Evolutionary conservation across 2,329 filamentous ascomycete species (phyloP), one percentile per base, ranked within the genome.

Genomic region (Zymoseptoria pseudotritici): DNA sequence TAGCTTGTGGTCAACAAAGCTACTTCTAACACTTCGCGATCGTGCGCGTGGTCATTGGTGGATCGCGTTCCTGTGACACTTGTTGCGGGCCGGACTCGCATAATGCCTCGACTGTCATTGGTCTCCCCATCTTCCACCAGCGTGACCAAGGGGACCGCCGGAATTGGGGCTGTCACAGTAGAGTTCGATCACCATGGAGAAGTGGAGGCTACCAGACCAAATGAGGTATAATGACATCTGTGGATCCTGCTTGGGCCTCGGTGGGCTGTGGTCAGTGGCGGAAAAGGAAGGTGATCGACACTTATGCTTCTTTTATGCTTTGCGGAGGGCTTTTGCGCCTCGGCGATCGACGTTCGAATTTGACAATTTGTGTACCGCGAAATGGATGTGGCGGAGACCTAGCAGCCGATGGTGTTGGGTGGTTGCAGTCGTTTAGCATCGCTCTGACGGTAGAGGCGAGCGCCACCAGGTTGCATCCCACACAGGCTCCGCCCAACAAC

Each of bases 291-390:
- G 50, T 55, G 58, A 63, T 63, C 61, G 51, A 22, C 61, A 46
- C 21, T 57, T 57, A 59, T 58, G 55, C 61, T 61, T 63, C 20
- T 51, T 46, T 58, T 57, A 57, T n/a, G 49, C 26, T 62, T 59
- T 19, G 10, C 7, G 36, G 10, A 53, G 36, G 22, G n/a, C 7
- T 19, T 53, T n/a, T 22, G 54, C 56, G 54, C 57, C 57, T 62
- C 60, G 60, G 57, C 31, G 50, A 29, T 60, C 52, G 58, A 55
- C 54, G 22, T 29, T 29, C 26, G 22, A 24, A 24, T 24, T 24
- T 24, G 36, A 42, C 10, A 17, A 46, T 46, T 46, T 46, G 36
- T 17, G 36, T 46, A 46, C 26, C 26, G 8, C 8, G 26, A 9
- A 29, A 29, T 29, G 26, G 26, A n/a, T n/a, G 36, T 46, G 36